phyloP scores from a whole-genome alignment of 2,329 filamentous ascomycete species.

The Neopestalotiopsis sp. region DNA sequence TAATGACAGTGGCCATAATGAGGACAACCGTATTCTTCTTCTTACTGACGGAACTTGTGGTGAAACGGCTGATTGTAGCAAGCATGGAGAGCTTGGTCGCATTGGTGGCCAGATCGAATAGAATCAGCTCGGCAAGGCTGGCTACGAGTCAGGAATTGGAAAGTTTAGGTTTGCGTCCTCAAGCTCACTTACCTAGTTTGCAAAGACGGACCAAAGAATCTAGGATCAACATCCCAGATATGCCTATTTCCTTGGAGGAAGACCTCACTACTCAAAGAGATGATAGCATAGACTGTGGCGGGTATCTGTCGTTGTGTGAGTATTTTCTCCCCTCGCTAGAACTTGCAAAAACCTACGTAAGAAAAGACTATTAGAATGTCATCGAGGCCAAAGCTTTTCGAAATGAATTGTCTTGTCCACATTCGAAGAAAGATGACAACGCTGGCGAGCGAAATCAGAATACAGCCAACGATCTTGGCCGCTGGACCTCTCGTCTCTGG shows the following conservation, averaged over 20 bases:
- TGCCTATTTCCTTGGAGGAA: constrained; percentile 39
- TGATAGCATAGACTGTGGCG: constrained; percentile 37
- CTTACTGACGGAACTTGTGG: constrained; percentile 35
- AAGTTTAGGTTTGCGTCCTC: neutral
- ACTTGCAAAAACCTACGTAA: constrained; percentile 33
- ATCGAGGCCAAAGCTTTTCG: constrained; percentile 37
- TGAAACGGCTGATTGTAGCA: constrained; percentile 43
- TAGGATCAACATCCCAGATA: constrained; percentile 38
- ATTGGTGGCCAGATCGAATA: constrained; percentile 44
- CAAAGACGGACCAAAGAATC: constrained; percentile 30
- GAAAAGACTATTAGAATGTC: constrained; percentile 43
- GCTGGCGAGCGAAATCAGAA: constrained; percentile 32
- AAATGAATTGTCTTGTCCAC: constrained; percentile 37
- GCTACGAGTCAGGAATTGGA: neutral
- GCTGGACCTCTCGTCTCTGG: constrained; percentile 35
- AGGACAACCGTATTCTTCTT: constrained; percentile 38
- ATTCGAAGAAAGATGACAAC: constrained; percentile 34
- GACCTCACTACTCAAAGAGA: constrained; percentile 34
- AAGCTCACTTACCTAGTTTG: constrained; percentile 32
- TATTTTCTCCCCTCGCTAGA: neutral
- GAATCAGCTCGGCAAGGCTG: constrained; percentile 39
- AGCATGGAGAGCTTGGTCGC: constrained; percentile 49
- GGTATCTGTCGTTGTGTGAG: constrained; percentile 29
- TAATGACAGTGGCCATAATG: constrained; percentile 36
- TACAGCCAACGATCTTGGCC: constrained; percentile 30